A percentile compares a stretch with the other conserved stretches of the same genome.
Conservation (phyloP, 768 basidiomycete genomes). For the Xerocomellus intermedius region DNA sequence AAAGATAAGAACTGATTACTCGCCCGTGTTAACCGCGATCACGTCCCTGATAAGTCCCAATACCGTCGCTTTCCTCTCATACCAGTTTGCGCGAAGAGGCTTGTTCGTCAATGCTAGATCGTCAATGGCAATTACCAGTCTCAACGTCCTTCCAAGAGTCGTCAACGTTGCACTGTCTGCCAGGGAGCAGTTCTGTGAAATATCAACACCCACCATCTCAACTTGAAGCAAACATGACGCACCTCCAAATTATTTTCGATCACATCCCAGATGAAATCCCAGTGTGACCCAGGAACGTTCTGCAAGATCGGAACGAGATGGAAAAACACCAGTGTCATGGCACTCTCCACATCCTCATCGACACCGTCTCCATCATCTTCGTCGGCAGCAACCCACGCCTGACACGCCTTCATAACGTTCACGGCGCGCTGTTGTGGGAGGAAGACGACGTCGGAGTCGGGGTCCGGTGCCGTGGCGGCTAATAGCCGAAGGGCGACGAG, state of each 20-base stretch:
- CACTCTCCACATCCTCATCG: slow-evolving; percentile 75
- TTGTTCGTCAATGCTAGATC: slow-evolving; percentile 76
- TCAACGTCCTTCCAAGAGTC: slow-evolving; percentile 66
- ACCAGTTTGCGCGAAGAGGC: slow-evolving; percentile 66
- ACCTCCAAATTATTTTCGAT: slow-evolving; percentile 89
- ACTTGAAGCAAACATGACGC: slow-evolving; percentile 12
- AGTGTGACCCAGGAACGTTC: slow-evolving; percentile 81
- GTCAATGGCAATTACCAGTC: slow-evolving; percentile 63
- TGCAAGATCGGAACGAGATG: slow-evolving; percentile 86
- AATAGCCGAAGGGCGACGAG: slow-evolving; percentile 67
- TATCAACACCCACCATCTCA: neutral
- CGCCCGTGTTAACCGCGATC: slow-evolving; percentile 54
- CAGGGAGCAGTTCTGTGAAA: slow-evolving; percentile 55
- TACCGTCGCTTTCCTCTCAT: slow-evolving; percentile 49
- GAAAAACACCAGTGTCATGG: slow-evolving; percentile 69
- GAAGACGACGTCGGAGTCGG: slow-evolving; percentile 79
- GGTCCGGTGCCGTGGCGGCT: slow-evolving; percentile 68
- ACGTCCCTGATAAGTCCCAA: slow-evolving; percentile 62
- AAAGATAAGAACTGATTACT: slow-evolving; percentile 15
- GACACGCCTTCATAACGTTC: slow-evolving; percentile 81
- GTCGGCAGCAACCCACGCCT: slow-evolving; percentile 71
- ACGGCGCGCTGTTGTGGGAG: slow-evolving; percentile 82
- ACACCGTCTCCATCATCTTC: slow-evolving; percentile 58
- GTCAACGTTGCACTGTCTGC: slow-evolving; percentile 58
- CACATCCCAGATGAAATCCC: slow-evolving; percentile 90